phyloP scores from a whole-genome alignment of 345 rosid species.

The Isatis tinctoria region DNA sequence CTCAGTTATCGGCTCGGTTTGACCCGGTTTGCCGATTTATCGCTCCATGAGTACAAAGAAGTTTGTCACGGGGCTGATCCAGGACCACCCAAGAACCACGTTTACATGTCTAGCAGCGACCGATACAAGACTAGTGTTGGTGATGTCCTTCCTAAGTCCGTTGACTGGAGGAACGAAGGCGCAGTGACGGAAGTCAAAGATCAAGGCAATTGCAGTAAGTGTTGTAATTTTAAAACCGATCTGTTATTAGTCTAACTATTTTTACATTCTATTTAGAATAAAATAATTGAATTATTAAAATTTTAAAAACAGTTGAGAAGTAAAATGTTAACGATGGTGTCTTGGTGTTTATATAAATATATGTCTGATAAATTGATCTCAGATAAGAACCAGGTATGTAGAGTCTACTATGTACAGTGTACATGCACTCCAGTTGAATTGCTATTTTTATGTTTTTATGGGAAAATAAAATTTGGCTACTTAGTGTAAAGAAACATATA shows the following conservation, averaged over 20 bases:
- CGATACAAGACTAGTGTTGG: slow-evolving; percentile 34
- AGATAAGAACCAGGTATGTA: slow-evolving; percentile 5
- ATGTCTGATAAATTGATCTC: not conserved
- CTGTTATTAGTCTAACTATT: not conserved
- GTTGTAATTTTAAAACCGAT: not conserved
- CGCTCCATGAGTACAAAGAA: slow-evolving; percentile 44
- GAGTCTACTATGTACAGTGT: slow-evolving; percentile 7
- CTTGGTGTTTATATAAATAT: not conserved
- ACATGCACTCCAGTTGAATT: not conserved
- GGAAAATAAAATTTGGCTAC: not conserved
- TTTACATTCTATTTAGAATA: not conserved
- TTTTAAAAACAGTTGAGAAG: not conserved
- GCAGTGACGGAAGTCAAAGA: slow-evolving; percentile 70
- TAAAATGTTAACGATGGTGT: not conserved
- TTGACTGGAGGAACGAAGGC: slow-evolving; percentile 84
- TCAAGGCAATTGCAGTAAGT: slow-evolving; percentile 77
- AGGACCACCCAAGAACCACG: slow-evolving; percentile 21
- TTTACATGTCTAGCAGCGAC: slow-evolving; percentile 20
- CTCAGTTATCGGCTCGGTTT: slow-evolving; percentile 50
- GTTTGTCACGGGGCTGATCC: slow-evolving; percentile 42
- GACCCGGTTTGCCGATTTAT: slow-evolving; percentile 62
- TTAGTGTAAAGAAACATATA: not conserved
- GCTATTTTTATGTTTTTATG: not conserved
- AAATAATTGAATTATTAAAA: not conserved
- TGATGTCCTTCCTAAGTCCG: slow-evolving; percentile 49